Percentiles rank a stretch among this genome's conserved stretches.
Evolutionary conservation across 2,329 filamentous ascomycete species (phyloP).

Genomic region (Penicillium sp.): DNA sequence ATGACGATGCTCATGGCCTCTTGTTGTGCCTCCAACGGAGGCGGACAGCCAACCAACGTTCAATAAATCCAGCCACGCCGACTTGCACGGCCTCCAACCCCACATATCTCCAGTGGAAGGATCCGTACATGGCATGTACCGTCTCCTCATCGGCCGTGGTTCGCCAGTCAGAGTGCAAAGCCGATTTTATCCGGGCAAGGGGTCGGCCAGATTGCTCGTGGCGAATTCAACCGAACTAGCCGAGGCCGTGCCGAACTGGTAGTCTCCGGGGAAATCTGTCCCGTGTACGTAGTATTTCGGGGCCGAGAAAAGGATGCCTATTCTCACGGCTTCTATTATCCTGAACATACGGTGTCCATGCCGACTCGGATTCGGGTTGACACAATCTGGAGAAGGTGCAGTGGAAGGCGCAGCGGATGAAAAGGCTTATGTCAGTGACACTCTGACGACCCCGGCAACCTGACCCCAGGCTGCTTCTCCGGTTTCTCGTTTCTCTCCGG

Average conservation of each 20-base stretch:
- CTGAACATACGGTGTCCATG: too few relatives aligned
- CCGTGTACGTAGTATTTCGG: not conserved
- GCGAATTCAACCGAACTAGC: constrained; percentile 7
- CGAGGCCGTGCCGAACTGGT: constrained; percentile 4
- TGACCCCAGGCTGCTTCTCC: constrained; percentile 15
- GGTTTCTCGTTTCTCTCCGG: constrained; percentile 15
- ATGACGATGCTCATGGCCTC: constrained; percentile 16
- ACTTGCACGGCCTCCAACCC: constrained; percentile 16
- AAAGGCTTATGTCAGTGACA: constrained; percentile 4
- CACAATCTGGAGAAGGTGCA: constrained; percentile 7
- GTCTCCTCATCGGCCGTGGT: constrained; percentile 16
- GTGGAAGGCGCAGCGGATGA: constrained; percentile 5
- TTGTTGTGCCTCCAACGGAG: not conserved
- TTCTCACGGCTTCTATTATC: too few relatives aligned
- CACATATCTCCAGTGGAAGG: constrained; percentile 3
- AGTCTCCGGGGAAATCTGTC: not conserved
- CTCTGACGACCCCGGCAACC: constrained; percentile 14
- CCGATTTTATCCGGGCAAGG: constrained; percentile 7
- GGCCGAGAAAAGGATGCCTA: not conserved
- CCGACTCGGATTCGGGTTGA: not conserved
- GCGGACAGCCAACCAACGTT: constrained; percentile 5
- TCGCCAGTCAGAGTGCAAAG: constrained; percentile 16
- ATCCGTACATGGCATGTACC: constrained; percentile 19
- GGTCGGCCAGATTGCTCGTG: constrained; percentile 8
- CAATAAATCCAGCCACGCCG: constrained; percentile 23